These are phyloP conservation scores for Phytophthora tentaculata DNA, from an alignment of 352 stramenopile species.

Conservation along the genomic window DNA sequence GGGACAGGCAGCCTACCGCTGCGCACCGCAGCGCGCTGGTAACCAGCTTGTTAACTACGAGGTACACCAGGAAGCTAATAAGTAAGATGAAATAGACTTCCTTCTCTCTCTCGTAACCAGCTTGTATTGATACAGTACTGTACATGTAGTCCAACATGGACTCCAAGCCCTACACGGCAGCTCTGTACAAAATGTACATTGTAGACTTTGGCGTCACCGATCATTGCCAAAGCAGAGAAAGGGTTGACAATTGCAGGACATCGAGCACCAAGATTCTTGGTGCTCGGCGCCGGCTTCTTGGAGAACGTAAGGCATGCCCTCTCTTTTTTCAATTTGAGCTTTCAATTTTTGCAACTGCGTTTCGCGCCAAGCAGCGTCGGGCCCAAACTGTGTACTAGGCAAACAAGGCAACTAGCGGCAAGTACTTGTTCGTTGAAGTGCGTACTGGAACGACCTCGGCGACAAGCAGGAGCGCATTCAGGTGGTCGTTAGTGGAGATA, in stretches of 20 bases:
- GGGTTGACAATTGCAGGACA: background rate
- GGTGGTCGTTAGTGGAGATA: slow-evolving; percentile 13
- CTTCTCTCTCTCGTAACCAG: too few species aligned
- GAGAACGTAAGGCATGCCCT: background rate
- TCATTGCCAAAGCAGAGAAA: background rate
- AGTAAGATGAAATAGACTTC: too few species aligned
- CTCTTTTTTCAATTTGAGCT: too few species aligned
- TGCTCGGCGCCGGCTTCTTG: background rate
- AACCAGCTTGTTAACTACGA: too few species aligned
- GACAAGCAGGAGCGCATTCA: slow-evolving; percentile 1
- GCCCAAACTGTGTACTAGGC: slow-evolving; percentile 19
- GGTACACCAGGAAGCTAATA: too few species aligned
- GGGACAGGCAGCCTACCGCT: background rate
- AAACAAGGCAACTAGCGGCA: slow-evolving; percentile 1
- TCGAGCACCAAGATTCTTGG: background rate
- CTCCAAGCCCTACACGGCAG: too few species aligned
- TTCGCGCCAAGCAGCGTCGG: slow-evolving; percentile 14
- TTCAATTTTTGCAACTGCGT: background rate
- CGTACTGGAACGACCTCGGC: background rate
- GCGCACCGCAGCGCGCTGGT: too few species aligned
- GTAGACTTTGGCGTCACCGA: too few species aligned
- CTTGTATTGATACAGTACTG: too few species aligned
- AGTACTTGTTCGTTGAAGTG: slow-evolving; percentile 8
- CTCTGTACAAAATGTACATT: too few species aligned
- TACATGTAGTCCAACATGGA: too few species aligned